Evolutionary conservation across 441 rosid species (phyloP).

Genomic region (Melianthus villosus): DNA sequence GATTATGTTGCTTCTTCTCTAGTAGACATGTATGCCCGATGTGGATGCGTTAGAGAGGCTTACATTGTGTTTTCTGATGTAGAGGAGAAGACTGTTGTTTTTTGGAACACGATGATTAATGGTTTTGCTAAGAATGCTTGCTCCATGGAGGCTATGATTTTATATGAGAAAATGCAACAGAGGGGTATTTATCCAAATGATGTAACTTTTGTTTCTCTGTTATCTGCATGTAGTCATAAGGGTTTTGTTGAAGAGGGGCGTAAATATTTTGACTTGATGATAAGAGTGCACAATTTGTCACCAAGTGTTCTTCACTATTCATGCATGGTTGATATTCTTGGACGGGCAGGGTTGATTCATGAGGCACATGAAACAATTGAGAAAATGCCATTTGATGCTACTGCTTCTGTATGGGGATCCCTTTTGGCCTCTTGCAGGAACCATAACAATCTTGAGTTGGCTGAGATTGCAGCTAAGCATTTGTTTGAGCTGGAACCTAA

Average conservation of each 20-base stretch:
- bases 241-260: constrained; percentile 51
- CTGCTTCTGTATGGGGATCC: constrained; percentile 70
- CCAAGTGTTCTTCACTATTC: constrained; percentile 56
- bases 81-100: constrained; percentile 32
- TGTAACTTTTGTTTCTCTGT: constrained; percentile 43
- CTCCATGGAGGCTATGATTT: constrained; percentile 42
- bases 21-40: constrained; percentile 68
- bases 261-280: constrained; percentile 45
- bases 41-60: constrained; percentile 50
- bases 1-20: constrained; percentile 44
- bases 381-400: constrained; percentile 45
- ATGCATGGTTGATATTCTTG: constrained; percentile 75
- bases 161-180: constrained; percentile 81
- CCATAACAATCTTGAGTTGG: constrained; percentile 40
- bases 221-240: constrained; percentile 57
- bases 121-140: constrained; percentile 53
- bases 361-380: constrained; percentile 48
- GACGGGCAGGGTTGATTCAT: constrained; percentile 37
- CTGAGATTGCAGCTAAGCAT: constrained; percentile 49
- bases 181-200: constrained; percentile 43
- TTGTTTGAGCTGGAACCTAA: constrained; percentile 54
- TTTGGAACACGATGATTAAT: constrained; percentile 60
- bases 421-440: constrained; percentile 50
- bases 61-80: constrained; percentile 24
- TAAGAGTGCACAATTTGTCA: constrained; percentile 21